Percentiles rank a stretch among this genome's conserved stretches.
These are phyloP conservation scores for Anisogramma anomala DNA, from an alignment of 2,329 filamentous ascomycete genomes.

Conservation along the genomic window DNA sequence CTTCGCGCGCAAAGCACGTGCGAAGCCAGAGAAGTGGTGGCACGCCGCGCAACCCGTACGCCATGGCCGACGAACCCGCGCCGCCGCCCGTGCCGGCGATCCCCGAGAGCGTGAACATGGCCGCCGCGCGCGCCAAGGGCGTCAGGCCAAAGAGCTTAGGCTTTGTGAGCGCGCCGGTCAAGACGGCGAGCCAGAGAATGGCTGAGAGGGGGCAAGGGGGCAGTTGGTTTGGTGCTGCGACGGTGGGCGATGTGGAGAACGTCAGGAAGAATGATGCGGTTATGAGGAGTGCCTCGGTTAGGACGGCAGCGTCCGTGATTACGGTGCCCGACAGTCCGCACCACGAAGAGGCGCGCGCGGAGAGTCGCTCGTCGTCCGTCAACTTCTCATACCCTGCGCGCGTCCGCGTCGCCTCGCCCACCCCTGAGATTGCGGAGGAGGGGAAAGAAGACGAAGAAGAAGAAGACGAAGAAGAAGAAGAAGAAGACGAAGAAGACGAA, in stretches of 20 bases:
- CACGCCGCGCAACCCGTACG: constrained; percentile 3
- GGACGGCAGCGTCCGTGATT: background rate
- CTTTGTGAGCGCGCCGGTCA: constrained; percentile 32
- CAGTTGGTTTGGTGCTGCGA: constrained; percentile 39
- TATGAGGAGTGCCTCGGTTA: constrained; percentile 18
- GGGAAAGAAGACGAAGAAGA: constrained; percentile 8
- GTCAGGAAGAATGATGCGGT: constrained; percentile 34
- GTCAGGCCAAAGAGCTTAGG: constrained; percentile 25
- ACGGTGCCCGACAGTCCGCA: constrained; percentile 8
- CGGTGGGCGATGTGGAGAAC: constrained; percentile 31
- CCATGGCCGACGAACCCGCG: constrained; percentile 33
- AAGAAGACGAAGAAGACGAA: too few relatives aligned
- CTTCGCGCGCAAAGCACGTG: constrained; percentile 26
- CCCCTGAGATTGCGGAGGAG: constrained; percentile 15
- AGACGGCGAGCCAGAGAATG: constrained; percentile 41
- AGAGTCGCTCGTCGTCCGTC: constrained; percentile 38
- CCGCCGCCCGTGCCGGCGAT: constrained; percentile 70
- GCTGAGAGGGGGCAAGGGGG: constrained; percentile 26
- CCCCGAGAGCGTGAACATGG: constrained; percentile 36
- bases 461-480: too few relatives aligned
- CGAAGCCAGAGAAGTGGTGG: constrained; percentile 23
- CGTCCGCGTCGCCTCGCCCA: constrained; percentile 30
- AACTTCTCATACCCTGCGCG: constrained; percentile 48
- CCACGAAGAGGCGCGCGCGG: constrained; percentile 24
- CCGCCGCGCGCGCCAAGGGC: constrained; percentile 14